Evolutionary conservation across 305 asterid species (phyloP).

Genomic region (Rubia peregrina): DNA sequence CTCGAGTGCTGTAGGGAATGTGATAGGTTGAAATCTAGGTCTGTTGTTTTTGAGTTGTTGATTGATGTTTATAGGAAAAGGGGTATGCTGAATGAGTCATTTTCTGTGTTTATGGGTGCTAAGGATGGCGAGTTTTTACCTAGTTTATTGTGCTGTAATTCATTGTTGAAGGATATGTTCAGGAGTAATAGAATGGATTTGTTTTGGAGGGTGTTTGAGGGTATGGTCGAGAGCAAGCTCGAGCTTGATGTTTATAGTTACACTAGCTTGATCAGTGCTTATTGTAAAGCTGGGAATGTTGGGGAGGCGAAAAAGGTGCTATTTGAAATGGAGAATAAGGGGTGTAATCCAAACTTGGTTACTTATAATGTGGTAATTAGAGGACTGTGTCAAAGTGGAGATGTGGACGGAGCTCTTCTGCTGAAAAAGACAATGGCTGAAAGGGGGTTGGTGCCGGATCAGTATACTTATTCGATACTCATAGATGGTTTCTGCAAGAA

Average conservation of each 20-base stretch:
- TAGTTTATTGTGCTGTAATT: slow-evolving; percentile 75
- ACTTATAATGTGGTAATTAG: slow-evolving; percentile 58
- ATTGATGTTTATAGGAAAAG: slow-evolving; percentile 64
- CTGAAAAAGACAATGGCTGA: slow-evolving; percentile 51
- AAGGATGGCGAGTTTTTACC: slow-evolving; percentile 33
- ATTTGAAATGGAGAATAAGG: slow-evolving; percentile 49
- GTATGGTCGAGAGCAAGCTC: slow-evolving; percentile 44
- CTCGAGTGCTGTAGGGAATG: slow-evolving; percentile 30
- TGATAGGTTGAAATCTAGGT: slow-evolving; percentile 33
- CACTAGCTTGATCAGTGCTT: slow-evolving; percentile 55
- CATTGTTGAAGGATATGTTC: slow-evolving; percentile 65
- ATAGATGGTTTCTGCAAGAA: slow-evolving; percentile 60
- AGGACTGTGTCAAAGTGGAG: slow-evolving; percentile 54
- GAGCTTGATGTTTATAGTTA: slow-evolving; percentile 54
- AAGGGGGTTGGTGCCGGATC: slow-evolving; percentile 60
- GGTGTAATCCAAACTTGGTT: slow-evolving; percentile 51
- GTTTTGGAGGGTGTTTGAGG: slow-evolving; percentile 63
- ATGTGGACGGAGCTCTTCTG: slow-evolving; percentile 52
- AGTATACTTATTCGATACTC: slow-evolving; percentile 52
- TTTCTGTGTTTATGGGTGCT: slow-evolving; percentile 46
- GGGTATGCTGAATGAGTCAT: slow-evolving; percentile 63
- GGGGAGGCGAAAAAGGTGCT: slow-evolving; percentile 53
- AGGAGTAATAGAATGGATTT: slow-evolving; percentile 48
- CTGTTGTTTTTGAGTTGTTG: slow-evolving; percentile 64
- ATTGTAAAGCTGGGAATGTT: slow-evolving; percentile 60